Evolutionary conservation across 2,329 filamentous ascomycete species (phyloP).

Genomic region (Teratosphaeria nubilosa): DNA sequence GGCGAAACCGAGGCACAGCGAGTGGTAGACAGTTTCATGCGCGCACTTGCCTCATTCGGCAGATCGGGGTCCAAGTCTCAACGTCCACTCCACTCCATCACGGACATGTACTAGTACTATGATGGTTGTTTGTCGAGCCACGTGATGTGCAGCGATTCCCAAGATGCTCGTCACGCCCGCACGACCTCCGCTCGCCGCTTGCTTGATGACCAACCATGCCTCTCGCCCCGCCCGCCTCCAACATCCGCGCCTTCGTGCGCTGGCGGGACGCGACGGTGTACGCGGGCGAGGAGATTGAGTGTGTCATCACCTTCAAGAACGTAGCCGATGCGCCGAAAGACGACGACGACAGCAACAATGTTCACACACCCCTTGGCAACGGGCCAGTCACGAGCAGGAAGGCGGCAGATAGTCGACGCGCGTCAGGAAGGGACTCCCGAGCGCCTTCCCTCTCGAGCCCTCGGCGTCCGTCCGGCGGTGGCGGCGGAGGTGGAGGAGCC

Average conservation of each 20-base stretch:
- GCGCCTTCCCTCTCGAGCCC: neutral
- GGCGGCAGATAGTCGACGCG: slow-evolving; percentile 13
- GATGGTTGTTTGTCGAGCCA: no score
- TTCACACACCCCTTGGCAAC: slow-evolving; percentile 21
- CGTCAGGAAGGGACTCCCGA: neutral
- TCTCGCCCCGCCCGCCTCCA: slow-evolving; percentile 34
- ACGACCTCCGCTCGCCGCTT: neutral
- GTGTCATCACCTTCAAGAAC: slow-evolving; percentile 94
- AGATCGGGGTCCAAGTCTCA: neutral
- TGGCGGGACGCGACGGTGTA: slow-evolving; percentile 94
- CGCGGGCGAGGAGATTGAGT: slow-evolving; percentile 90
- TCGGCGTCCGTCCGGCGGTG: neutral
- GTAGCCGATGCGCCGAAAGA: slow-evolving; percentile 44
- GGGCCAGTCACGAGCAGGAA: slow-evolving; percentile 11
- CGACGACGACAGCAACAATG: slow-evolving; percentile 15
- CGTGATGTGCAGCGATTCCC: no score
- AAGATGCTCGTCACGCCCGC: slow-evolving; percentile 2
- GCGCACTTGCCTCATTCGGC: neutral
- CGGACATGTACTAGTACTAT: no score
- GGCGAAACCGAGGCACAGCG: neutral
- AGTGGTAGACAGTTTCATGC: neutral
- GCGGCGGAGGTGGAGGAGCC: neutral
- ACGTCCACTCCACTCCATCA: no score
- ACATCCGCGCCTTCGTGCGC: slow-evolving; percentile 90
- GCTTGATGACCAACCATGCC: slow-evolving; percentile 5